These are phyloP conservation scores for Lomentospora prolificans DNA, from an alignment of 2,329 filamentous ascomycete species.

Conservation along the genomic window DNA sequence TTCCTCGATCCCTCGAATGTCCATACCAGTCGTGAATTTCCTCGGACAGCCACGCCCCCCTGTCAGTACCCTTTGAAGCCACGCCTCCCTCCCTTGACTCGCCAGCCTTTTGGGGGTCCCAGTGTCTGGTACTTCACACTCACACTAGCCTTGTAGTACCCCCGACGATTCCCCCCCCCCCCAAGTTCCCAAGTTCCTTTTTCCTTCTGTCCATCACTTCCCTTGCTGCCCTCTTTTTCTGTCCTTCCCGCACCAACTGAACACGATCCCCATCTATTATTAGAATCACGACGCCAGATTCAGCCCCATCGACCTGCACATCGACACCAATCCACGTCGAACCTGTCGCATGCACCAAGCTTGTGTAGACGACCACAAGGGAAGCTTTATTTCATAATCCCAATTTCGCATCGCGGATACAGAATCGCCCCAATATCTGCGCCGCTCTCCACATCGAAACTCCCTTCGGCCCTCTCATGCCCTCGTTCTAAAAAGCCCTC, in stretches of 20 bases:
- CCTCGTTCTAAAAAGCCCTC: not conserved
- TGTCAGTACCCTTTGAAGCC: not conserved
- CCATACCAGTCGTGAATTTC: no score
- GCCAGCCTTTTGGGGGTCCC: not conserved
- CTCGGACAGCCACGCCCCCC: not conserved
- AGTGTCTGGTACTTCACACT: not conserved
- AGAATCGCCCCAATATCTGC: constrained; percentile 2
- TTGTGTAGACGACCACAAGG: constrained; percentile 1
- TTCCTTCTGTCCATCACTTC: constrained; percentile 13
- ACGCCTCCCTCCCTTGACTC: not conserved
- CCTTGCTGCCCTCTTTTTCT: constrained; percentile 15
- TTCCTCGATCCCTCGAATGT: not conserved
- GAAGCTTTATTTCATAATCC: not conserved
- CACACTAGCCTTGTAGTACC: not conserved
- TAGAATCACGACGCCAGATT: constrained; percentile 41
- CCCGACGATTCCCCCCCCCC: not conserved
- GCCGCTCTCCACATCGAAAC: not conserved
- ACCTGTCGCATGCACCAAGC: constrained; percentile 6
- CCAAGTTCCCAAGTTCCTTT: constrained; percentile 8
- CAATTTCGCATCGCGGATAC: not conserved
- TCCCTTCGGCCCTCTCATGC: not conserved
- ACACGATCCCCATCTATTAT: constrained; percentile 40
- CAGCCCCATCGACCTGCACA: constrained; percentile 28
- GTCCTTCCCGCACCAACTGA: constrained; percentile 21
- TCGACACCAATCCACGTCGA: constrained; percentile 10